Evolutionary conservation across 1,139 yeast genomes (phyloP).

Genomic region (Trichomonascaceae sp.): DNA sequence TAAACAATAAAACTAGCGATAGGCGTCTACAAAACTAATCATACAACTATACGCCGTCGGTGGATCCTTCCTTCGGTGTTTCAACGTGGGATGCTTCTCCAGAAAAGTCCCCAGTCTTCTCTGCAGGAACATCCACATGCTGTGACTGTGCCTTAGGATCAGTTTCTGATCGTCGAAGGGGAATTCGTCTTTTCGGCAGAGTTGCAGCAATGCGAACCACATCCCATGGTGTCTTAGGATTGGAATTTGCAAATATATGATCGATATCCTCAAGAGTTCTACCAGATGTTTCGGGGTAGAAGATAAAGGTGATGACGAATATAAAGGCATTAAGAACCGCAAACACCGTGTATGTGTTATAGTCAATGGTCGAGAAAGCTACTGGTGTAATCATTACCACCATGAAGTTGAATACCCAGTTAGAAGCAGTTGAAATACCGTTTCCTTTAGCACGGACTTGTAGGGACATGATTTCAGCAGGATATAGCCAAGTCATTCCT

Average conservation of each 20-base stretch:
- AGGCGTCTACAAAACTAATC: background rate
- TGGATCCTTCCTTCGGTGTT: background rate
- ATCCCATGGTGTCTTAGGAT: constrained; percentile 32
- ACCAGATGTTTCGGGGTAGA: constrained; percentile 39
- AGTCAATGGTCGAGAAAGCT: constrained; percentile 40
- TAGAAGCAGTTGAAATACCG: constrained; percentile 51
- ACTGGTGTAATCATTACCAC: constrained; percentile 52
- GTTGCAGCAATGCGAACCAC: constrained; percentile 27
- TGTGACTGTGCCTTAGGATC: background rate
- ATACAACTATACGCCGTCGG: background rate
- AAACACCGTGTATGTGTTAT: constrained; percentile 42
- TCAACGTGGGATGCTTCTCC: background rate
- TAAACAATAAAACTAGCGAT: background rate
- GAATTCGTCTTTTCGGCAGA: constrained; percentile 15
- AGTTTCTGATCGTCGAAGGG: background rate
- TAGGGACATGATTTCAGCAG: constrained; percentile 54
- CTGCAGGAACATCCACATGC: background rate
- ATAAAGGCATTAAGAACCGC: constrained; percentile 36
- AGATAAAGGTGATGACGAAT: constrained; percentile 34
- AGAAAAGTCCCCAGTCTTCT: background rate
- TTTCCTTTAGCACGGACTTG: constrained; percentile 48
- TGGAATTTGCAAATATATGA: constrained; percentile 26
- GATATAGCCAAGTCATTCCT: constrained; percentile 32
- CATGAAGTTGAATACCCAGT: constrained; percentile 47
- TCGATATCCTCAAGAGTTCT: constrained; percentile 43